A percentile compares a stretch with the other conserved stretches of the same genome.
Conservation (phyloP, 257 asterid species). For the Nicotiana paniculata region DNA sequence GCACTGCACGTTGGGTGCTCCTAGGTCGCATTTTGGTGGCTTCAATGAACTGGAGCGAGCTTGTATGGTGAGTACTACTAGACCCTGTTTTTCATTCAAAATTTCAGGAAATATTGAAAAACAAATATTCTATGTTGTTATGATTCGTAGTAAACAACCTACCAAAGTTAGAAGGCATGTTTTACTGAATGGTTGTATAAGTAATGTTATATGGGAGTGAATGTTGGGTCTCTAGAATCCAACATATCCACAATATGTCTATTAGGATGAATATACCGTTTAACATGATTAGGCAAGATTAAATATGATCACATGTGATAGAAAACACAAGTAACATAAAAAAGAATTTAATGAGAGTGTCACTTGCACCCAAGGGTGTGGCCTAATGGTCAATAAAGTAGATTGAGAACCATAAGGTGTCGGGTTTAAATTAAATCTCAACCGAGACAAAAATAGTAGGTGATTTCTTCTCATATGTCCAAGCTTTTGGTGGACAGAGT, state of each 20-base stretch:
- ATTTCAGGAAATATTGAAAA: background rate
- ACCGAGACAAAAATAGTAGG: no score
- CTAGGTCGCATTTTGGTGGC: conserved; percentile 48
- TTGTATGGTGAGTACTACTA: conserved; percentile 66
- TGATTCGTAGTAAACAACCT: background rate
- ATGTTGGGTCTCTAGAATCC: background rate
- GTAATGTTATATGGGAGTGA: background rate
- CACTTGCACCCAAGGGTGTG: no score
- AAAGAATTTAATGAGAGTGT: background rate
- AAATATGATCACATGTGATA: background rate
- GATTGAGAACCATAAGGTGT: no score
- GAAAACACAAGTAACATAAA: background rate
- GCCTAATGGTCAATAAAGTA: no score
- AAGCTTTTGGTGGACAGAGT: no score
- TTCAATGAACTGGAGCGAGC: conserved; percentile 52
- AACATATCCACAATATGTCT: background rate
- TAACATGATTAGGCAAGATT: background rate
- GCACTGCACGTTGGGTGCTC: conserved; percentile 28
- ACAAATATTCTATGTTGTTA: background rate
- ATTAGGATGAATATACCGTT: background rate
- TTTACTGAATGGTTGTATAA: background rate
- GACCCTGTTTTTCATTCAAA: conserved; percentile 39
- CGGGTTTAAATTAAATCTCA: no score
- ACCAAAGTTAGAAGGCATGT: background rate
- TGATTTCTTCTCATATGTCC: no score